Percentiles rank a stretch among this genome's conserved stretches.
These are phyloP conservation scores for Panicum virgatum DNA, from an alignment of 202 grass and related monocot genomes.

Conservation along the genomic window DNA sequence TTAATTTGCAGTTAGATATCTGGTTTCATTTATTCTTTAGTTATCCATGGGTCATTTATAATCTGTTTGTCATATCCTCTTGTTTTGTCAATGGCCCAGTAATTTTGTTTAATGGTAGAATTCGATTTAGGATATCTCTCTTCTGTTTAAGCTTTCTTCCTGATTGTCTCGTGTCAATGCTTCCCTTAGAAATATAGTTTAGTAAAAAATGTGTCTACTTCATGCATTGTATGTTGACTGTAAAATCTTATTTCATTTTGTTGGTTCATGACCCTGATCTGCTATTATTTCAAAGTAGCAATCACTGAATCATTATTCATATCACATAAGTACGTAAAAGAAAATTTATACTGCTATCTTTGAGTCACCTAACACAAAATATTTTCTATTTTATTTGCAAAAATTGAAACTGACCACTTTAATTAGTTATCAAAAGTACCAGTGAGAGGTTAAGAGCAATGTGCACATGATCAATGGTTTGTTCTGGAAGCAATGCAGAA, in stretches of 20 bases:
- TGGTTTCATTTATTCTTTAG: not conserved
- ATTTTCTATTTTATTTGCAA: not conserved
- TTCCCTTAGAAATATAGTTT: conserved; percentile 6
- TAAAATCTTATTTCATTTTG: not conserved
- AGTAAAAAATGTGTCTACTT: not conserved
- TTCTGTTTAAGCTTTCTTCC: not conserved
- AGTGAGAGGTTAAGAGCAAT: not conserved
- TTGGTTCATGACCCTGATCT: conserved; percentile 12
- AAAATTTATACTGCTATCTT: not conserved
- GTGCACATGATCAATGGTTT: not conserved
- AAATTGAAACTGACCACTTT: conserved; percentile 2
- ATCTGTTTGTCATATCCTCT: too few relatives aligned
- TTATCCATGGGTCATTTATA: too few relatives aligned
- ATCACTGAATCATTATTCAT: not conserved
- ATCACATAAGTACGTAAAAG: not conserved
- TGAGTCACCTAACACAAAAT: not conserved
- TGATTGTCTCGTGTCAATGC: not conserved
- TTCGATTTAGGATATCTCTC: too few relatives aligned
- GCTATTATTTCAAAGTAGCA: not conserved
- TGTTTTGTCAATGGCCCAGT: not conserved
- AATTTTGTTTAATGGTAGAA: not conserved
- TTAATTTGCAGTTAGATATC: not conserved
- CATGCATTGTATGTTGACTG: not conserved
- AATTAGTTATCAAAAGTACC: not conserved
- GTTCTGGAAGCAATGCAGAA: not conserved